Conservation (phyloP, 1,284 basidiomycete species). For the Xerocomus nothofagi region DNA sequence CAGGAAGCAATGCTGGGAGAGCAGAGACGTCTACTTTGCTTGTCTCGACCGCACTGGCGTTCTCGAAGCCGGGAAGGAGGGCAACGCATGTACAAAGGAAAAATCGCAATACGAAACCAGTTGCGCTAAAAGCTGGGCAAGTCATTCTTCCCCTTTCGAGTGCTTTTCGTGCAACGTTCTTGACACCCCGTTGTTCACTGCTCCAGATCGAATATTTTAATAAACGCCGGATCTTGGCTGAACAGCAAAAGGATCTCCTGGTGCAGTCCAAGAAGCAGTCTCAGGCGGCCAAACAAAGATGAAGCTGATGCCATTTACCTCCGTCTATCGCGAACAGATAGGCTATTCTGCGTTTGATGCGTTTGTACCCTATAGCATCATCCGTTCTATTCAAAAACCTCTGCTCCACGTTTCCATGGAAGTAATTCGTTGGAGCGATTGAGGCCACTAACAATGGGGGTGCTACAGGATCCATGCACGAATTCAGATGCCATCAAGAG, state of each 20-base stretch:
- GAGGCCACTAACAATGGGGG: background rate
- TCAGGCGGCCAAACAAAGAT: slow-evolving; percentile 39
- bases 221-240: slow-evolving; percentile 71
- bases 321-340: background rate
- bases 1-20: slow-evolving; percentile 74
- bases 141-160: slow-evolving; percentile 27
- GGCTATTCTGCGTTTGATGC: slow-evolving; percentile 6
- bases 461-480: background rate
- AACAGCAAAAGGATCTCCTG: slow-evolving; percentile 67
- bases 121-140: slow-evolving; percentile 83
- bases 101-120: slow-evolving; percentile 57
- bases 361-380: slow-evolving; percentile 5
- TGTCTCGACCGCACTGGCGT: slow-evolving; percentile 68
- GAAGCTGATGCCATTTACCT: background rate
- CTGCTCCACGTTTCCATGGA: slow-evolving; percentile 1
- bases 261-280: slow-evolving; percentile 55
- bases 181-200: background rate
- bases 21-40: slow-evolving; percentile 71
- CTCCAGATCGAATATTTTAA: slow-evolving; percentile 81
- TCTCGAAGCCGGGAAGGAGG: slow-evolving; percentile 69
- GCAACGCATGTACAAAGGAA: slow-evolving; percentile 51
- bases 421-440: background rate
- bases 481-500: background rate
- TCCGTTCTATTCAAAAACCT: background rate
- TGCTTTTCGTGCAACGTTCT: background rate